Percentiles rank a stretch among this genome's conserved stretches.
Conservation (phyloP, 202 grass and related monocot species). For the Zoysia matrella region DNA sequence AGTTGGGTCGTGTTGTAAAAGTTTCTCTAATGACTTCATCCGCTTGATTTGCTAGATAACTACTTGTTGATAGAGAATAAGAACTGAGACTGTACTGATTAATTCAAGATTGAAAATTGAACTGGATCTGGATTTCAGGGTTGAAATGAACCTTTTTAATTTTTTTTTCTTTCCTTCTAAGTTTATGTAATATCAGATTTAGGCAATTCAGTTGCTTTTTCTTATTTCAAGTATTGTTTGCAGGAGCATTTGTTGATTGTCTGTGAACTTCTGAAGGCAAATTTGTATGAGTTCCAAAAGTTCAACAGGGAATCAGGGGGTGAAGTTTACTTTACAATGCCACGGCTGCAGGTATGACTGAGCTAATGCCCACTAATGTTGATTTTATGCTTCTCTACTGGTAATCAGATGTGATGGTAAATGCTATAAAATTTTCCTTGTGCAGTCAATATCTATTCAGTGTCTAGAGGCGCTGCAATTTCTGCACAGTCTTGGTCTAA, state of each 20-base stretch:
- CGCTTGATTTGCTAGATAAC: neutral
- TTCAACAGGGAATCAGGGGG: constrained; percentile 99
- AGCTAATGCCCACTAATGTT: constrained; percentile 18
- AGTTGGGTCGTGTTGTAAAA: neutral
- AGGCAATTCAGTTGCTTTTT: constrained; percentile 10
- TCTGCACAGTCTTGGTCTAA: no score
- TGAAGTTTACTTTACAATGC: constrained; percentile 99
- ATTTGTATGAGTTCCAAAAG: constrained; percentile 99
- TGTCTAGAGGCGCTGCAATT: constrained; percentile 22
- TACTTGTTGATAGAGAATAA: constrained; percentile 7
- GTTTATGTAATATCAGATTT: neutral
- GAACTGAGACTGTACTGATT: neutral
- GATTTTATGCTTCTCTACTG: constrained; percentile 12
- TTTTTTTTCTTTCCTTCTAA: neutral
- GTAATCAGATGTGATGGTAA: constrained; percentile 15
- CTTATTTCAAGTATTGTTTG: constrained; percentile 46
- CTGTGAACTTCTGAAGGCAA: constrained; percentile 99
- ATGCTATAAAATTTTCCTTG: constrained; percentile 25
- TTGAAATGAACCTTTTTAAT: neutral
- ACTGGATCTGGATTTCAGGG: neutral
- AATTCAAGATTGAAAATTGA: neutral
- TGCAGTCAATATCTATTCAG: constrained; percentile 98
- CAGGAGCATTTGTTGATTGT: constrained; percentile 99
- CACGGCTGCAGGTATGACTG: constrained; percentile 62
- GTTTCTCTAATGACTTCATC: neutral